Conservation (phyloP, 257 asterid species). For the Osmanthus fragrans region DNA sequence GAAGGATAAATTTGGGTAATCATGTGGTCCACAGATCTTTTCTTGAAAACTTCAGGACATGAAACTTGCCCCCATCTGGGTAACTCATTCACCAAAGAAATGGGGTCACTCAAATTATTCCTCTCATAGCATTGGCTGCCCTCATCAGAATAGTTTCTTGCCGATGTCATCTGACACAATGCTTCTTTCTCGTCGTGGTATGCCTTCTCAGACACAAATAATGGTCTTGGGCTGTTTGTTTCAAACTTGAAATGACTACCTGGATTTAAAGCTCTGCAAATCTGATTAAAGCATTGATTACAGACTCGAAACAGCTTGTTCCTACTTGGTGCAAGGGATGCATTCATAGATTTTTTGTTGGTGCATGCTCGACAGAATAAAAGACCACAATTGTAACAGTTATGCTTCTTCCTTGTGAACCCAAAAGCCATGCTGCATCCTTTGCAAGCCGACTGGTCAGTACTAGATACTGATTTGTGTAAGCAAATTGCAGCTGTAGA, state of each 20-base stretch:
- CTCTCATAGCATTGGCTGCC: conserved; percentile 18
- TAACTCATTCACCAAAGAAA: conserved; percentile 21
- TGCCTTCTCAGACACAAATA: conserved; percentile 21
- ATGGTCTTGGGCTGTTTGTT: conserved; percentile 37
- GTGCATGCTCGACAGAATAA: conserved; percentile 46
- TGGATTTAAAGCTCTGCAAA: conserved; percentile 28
- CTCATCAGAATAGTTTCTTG: conserved; percentile 25
- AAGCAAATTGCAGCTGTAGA: conserved; percentile 52
- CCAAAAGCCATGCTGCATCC: conserved; percentile 46
- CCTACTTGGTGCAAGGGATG: conserved; percentile 48
- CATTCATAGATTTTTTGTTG: conserved; percentile 43
- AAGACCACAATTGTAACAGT: conserved; percentile 55
- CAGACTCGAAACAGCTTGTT: conserved; percentile 46
- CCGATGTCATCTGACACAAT: conserved; percentile 27
- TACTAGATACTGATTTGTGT: conserved; percentile 44
- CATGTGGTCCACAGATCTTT: conserved; percentile 1
- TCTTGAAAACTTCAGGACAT: conserved; percentile 40
- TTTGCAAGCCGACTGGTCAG: conserved; percentile 49
- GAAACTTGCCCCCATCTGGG: conserved; percentile 52
- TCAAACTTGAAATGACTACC: conserved; percentile 22
- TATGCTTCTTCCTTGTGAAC: conserved; percentile 49
- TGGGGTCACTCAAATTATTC: conserved; percentile 5
- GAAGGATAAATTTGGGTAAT: conserved; percentile 1
- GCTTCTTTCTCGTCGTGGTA: conserved; percentile 29
- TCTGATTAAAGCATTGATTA: conserved; percentile 42